Conservation (phyloP, 768 basidiomycete species). For the Auricularia sp. region DNA sequence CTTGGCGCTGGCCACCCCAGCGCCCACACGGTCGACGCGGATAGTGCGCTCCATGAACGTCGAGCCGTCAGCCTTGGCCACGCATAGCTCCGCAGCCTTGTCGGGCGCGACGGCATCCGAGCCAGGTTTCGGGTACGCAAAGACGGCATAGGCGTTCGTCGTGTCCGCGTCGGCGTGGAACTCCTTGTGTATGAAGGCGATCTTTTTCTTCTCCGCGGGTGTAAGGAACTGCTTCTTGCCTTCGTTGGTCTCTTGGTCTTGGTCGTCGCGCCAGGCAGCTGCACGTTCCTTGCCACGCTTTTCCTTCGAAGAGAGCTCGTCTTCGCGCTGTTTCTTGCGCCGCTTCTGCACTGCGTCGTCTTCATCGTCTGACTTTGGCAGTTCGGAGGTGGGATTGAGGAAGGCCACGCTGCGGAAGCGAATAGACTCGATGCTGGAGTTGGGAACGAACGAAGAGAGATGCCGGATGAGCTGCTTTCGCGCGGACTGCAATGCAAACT, state of each 20-base stretch:
- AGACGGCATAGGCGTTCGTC: constrained; percentile 85
- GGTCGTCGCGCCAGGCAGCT: constrained; percentile 10
- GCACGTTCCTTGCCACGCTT: constrained; percentile 11
- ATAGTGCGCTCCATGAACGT: constrained; percentile 69
- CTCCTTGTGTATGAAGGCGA: constrained; percentile 90
- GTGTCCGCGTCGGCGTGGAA: constrained; percentile 69
- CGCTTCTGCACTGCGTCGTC: constrained; percentile 18
- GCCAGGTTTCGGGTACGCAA: constrained; percentile 57
- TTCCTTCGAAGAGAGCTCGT: constrained; percentile 18
- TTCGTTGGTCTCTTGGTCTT: constrained; percentile 19
- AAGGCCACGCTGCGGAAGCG: constrained; percentile 94
- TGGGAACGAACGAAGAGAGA: constrained; percentile 59
- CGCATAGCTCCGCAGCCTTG: constrained; percentile 53
- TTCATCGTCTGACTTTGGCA: constrained; percentile 34
- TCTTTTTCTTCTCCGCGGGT: constrained; percentile 79
- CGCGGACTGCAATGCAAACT: constrained; percentile 40
- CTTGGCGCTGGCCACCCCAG: constrained; percentile 6
- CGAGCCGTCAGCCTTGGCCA: constrained; percentile 55
- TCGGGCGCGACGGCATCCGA: constrained; percentile 32
- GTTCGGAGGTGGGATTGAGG: constrained; percentile 63
- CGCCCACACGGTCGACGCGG: constrained; percentile 62
- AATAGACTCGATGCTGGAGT: constrained; percentile 79
- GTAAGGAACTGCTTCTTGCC: constrained; percentile 63
- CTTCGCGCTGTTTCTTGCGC: constrained; percentile 35
- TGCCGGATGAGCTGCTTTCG: constrained; percentile 71